Conservation (phyloP, 768 basidiomycete genomes). For the Trametes sanguinea region DNA sequence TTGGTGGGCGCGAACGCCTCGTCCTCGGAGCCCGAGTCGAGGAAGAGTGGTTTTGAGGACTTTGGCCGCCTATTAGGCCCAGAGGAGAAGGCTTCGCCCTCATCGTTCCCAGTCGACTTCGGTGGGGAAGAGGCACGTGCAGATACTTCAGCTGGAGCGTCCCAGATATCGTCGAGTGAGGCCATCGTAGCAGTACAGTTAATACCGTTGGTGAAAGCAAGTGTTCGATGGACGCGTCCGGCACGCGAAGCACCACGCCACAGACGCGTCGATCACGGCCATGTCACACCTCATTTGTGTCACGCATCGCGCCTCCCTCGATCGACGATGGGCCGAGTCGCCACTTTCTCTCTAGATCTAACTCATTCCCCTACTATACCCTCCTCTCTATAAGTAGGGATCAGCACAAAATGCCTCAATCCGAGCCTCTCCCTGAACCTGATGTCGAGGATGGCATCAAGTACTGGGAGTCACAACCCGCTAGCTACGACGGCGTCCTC, state of each 20-base stretch:
- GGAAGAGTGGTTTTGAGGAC: slow-evolving; percentile 50
- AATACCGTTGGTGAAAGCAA: no score
- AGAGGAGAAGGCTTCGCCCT: slow-evolving; percentile 20
- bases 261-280: slow-evolving; percentile 11
- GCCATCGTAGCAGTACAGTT: slow-evolving; percentile 18
- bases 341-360: no score
- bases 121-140: slow-evolving; percentile 20
- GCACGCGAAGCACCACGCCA: background rate
- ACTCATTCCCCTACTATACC: no score
- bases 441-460: slow-evolving; percentile 75
- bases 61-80: slow-evolving; percentile 34
- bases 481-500: slow-evolving; percentile 85
- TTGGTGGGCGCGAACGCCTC: slow-evolving; percentile 30
- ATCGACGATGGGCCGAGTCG: no score
- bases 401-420: background rate
- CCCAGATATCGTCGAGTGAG: slow-evolving; percentile 61
- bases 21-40: slow-evolving; percentile 57
- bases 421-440: slow-evolving; percentile 41
- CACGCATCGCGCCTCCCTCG: background rate
- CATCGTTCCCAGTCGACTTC: slow-evolving; percentile 17
- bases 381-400: no score
- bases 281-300: slow-evolving; percentile 19
- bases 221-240: background rate
- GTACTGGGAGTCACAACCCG: slow-evolving; percentile 85
- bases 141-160: slow-evolving; percentile 45